A percentile compares a stretch with the other conserved stretches of the same genome.
These are phyloP conservation scores for Madurella mycetomatis DNA, from an alignment of 2,329 filamentous ascomycete species.

Conservation along the genomic window DNA sequence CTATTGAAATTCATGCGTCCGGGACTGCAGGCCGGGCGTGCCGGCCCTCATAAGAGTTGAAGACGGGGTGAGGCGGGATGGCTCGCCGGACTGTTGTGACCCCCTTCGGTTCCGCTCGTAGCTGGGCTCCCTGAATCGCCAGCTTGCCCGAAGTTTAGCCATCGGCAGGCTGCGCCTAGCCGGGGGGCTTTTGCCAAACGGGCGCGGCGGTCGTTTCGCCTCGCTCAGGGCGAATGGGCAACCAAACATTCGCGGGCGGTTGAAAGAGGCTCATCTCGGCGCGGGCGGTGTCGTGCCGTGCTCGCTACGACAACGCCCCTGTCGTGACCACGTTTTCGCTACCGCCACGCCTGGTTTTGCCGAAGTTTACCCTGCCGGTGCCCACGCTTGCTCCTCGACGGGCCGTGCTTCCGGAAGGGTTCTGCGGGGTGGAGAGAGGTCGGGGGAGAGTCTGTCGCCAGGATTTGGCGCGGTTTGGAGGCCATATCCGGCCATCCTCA, in stretches of 20 bases:
- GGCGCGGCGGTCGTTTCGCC: not conserved
- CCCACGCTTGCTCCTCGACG: slow-evolving; percentile 10
- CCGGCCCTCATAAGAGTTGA: not conserved
- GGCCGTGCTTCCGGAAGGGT: slow-evolving; percentile 18
- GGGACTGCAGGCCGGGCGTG: slow-evolving; percentile 1
- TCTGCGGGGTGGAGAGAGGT: slow-evolving; percentile 7
- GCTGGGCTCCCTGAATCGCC: slow-evolving; percentile 16
- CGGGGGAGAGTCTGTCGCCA: not conserved
- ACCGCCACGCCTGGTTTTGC: slow-evolving; percentile 7
- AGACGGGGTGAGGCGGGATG: not conserved
- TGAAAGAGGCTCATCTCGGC: slow-evolving; percentile 19
- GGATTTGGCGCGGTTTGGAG: not conserved
- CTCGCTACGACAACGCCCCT: not conserved
- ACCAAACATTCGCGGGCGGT: slow-evolving; percentile 1
- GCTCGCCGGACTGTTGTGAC: not conserved
- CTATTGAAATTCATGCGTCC: not conserved
- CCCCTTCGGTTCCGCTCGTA: not conserved
- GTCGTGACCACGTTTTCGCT: slow-evolving; percentile 2
- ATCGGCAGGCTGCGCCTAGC: slow-evolving; percentile 2
- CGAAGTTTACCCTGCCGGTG: slow-evolving; percentile 23
- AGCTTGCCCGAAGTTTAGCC: slow-evolving; percentile 22
- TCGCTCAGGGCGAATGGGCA: not conserved
- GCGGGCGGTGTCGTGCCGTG: slow-evolving; percentile 21
- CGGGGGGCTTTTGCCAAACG: slow-evolving; percentile 8
- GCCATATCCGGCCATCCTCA: not conserved